Evolutionary conservation across 2,329 filamentous ascomycete genomes (phyloP), one percentile per base, ranked within the genome.

Genomic region (Cytospora piceicola): DNA sequence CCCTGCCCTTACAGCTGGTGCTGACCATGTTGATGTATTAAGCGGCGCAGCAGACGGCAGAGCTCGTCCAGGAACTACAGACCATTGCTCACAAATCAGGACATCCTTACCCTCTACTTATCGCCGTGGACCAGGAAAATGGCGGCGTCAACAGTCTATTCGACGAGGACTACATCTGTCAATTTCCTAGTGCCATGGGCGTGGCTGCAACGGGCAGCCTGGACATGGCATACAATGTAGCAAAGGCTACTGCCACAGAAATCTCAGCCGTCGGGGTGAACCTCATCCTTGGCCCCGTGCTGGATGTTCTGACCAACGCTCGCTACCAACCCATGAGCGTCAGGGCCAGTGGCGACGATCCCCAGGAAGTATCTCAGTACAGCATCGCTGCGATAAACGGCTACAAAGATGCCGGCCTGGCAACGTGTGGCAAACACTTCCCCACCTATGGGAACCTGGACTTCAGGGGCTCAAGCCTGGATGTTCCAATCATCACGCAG

Each of bases 181-280:
- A 98, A 75, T 99, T 97, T 71, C 95, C 95, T 11, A 97, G 94
- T 73, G 92, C 94, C 69, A 98, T 99, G 94, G 94, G 94, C 15
- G 85, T 97, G 67, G 93, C 94, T n/a, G 95, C 95, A 27, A 93
- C 94, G 5, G 93, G 94, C 29, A 94, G 90, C 14, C 89, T 89
- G 42, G 88, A 95, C 14, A 81, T 98, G 63, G 92, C 94, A 7
- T 96, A 94, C 74, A 90, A 94, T 71, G 88, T 98, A 63, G 94
- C 93, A 64, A 94, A 94, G 77, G 94, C 95, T 20, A 98, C 94
- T 0, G 95, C 93, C 4, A 91, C 94, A 71, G 95, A 98, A 77
- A 86, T 98, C 32, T 89, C 91, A 56, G 93, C 95, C 14, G 95
- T 96, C 71, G 95, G 95, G 36, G 92, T 99, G 73, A 99, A 99